Base-by-base conservation (phyloP, 2,329 filamentous ascomycete species). In the Pseudocercospora vitis region DNA sequence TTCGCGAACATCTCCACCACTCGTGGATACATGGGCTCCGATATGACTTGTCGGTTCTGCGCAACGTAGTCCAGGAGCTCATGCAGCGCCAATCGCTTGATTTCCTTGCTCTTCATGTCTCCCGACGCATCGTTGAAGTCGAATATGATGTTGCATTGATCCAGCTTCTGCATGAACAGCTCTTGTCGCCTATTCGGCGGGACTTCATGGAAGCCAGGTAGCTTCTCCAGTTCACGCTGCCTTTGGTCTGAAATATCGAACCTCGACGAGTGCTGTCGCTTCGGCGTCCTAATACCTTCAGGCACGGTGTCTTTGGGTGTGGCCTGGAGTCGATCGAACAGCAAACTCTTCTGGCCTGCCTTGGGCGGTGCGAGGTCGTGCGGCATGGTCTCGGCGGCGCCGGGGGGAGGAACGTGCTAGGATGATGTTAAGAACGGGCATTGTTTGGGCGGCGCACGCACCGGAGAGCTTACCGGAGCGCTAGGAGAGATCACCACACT, bases 51-150 rank as follows among this genome's bases (percentile, higher is more conserved):
- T 65, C 94, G 84, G 72, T 99, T 99, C 75, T 97, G 97, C 66
- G 94, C 92, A 53, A 99, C 94, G 70, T 99, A 99, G 73, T 99
- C 94, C 60, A 99, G 82, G 58, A 99, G 80, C 72, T 99, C 94
- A 71, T 99, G 94, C 39, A 99, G 81, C 35, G 94, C 94, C 63
- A 99, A 78, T 68, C 94, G 84, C 79, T 99, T 99, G 80, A 99
- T 97, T 75, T 99, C 94, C 78, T 99, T 99, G 44, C 92, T 96
- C 74, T 99, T 99, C 91, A 99, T 97, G 71, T 99, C 94, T 63
- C 87, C 91, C 62, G 89, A 95, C 45, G 92, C 90, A 73, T 99
- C 94, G 71, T 97, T 99, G 77, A 99, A 99, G 76, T 99, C 94
- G 70, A 99, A 99, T 67, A 99, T 99, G 77, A 99, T 95, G 71